Conservation (phyloP, 208 protist species). For the Vickermania ingenoplastis region DNA sequence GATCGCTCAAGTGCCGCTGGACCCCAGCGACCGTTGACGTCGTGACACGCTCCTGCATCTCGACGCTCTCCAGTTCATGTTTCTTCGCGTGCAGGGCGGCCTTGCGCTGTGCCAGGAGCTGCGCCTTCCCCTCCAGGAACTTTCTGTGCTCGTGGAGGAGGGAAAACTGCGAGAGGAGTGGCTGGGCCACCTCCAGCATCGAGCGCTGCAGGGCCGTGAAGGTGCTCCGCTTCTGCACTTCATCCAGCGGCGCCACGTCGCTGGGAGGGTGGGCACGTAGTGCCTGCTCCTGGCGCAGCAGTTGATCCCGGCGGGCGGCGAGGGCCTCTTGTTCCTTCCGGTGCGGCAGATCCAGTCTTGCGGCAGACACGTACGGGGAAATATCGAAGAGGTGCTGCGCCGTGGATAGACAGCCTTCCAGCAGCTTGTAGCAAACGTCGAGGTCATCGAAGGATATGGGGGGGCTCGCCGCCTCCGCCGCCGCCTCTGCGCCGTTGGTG, state of each 20-base stretch:
- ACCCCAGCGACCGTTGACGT: conserved; percentile 15
- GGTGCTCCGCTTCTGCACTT: conserved; percentile 15
- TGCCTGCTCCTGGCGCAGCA: conserved; percentile 23
- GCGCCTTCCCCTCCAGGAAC: conserved; percentile 26
- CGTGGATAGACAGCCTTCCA: conserved; percentile 8
- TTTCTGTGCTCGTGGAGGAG: conserved; percentile 8
- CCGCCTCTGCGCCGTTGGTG: too few relatives aligned
- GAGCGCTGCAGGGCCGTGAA: conserved; percentile 6
- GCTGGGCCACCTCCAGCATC: conserved; percentile 30
- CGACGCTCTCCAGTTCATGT: not conserved
- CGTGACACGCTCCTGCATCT: conserved; percentile 34
- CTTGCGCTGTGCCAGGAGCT: conserved; percentile 23
- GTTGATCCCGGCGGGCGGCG: conserved; percentile 22
- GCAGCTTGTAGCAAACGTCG: conserved; percentile 26
- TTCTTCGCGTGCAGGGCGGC: conserved; percentile 42
- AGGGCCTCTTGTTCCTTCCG: conserved; percentile 16
- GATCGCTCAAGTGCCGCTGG: conserved; percentile 54
- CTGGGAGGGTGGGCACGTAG: conserved; percentile 17
- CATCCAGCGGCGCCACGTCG: conserved; percentile 16
- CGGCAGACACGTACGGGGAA: conserved; percentile 10
- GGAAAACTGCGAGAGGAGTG: conserved; percentile 23
- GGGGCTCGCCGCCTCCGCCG: not conserved
- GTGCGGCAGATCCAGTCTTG: conserved; percentile 27
- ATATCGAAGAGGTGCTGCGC: conserved; percentile 9
- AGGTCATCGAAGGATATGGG: conserved; percentile 16